phyloP scores from a whole-genome alignment of 2,329 filamentous ascomycete species.

The Claviceps sp. region DNA sequence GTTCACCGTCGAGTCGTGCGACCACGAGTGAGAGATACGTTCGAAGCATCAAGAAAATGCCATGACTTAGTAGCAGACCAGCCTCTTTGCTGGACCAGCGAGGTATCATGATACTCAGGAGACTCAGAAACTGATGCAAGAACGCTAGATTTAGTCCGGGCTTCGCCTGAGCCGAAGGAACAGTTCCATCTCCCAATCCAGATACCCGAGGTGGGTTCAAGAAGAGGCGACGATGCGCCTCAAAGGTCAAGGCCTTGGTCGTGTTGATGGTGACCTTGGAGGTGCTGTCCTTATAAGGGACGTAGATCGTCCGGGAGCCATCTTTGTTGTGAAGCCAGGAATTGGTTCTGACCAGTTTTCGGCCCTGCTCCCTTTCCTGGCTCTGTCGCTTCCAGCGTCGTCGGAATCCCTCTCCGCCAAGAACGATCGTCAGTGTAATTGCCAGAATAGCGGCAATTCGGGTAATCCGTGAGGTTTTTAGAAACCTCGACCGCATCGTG shows the following conservation, averaged over 20 bases:
- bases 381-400: conserved; percentile 61
- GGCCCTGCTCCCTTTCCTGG: conserved; percentile 70
- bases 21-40: conserved; percentile 93
- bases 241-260: conserved; percentile 87
- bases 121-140: conserved; percentile 86
- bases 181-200: conserved; percentile 57
- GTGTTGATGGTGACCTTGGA: conserved; percentile 84
- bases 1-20: conserved; percentile 84
- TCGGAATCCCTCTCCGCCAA: conserved; percentile 64
- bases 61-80: conserved; percentile 76
- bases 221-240: conserved; percentile 88
- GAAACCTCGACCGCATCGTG: conserved; percentile 40
- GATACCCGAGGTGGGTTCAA: conserved; percentile 79
- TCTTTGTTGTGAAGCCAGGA: conserved; percentile 90
- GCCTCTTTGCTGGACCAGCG: conserved; percentile 94
- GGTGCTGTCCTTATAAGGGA: conserved; percentile 77
- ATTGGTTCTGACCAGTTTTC: conserved; percentile 73
- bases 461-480: conserved; percentile 53
- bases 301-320: conserved; percentile 86
- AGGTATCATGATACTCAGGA: conserved; percentile 96
- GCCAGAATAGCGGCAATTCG: conserved; percentile 64
- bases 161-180: conserved; percentile 82
- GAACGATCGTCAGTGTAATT: conserved; percentile 65
- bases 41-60: conserved; percentile 75
- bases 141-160: conserved; percentile 92